These are phyloP conservation scores for Salix suchowensis DNA, from an alignment of 345 rosid genomes.

Conservation along the genomic window DNA sequence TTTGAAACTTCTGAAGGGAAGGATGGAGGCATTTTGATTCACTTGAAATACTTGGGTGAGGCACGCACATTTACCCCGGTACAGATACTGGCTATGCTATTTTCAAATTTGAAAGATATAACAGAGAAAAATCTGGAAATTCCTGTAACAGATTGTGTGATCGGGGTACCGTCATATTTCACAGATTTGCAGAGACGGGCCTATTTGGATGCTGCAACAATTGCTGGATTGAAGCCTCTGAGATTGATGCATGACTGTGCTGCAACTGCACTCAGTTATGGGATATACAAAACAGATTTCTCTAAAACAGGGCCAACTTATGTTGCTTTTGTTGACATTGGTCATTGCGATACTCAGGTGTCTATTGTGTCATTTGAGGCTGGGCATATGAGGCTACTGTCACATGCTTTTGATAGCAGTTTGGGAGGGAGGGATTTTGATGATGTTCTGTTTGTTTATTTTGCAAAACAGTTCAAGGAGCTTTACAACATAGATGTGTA, in stretches of 20 bases:
- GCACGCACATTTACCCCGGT: constrained; percentile 44
- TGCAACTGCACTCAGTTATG: constrained; percentile 56
- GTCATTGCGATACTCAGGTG: constrained; percentile 58
- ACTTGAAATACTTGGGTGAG: constrained; percentile 47
- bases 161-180: constrained; percentile 57
- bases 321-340: constrained; percentile 55
- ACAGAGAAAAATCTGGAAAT: constrained; percentile 45
- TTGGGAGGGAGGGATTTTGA: constrained; percentile 66
- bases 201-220: constrained; percentile 48
- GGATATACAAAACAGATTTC: constrained; percentile 55
- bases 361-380: constrained; percentile 44
- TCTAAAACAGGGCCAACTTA: constrained; percentile 35
- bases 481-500: constrained; percentile 49
- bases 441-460: constrained; percentile 48
- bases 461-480: constrained; percentile 51
- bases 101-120: constrained; percentile 57
- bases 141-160: constrained; percentile 49
- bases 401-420: constrained; percentile 50
- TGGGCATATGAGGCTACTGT: constrained; percentile 49
- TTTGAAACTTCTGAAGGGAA: constrained; percentile 39
- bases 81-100: constrained; percentile 58
- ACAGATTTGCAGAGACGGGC: constrained; percentile 55
- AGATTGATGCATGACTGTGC: constrained; percentile 57
- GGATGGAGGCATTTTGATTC: constrained; percentile 52
- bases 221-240: constrained; percentile 55